These are phyloP conservation scores for Candida multigemmis DNA, from an alignment of 805 yeast genomes.

Conservation along the genomic window DNA sequence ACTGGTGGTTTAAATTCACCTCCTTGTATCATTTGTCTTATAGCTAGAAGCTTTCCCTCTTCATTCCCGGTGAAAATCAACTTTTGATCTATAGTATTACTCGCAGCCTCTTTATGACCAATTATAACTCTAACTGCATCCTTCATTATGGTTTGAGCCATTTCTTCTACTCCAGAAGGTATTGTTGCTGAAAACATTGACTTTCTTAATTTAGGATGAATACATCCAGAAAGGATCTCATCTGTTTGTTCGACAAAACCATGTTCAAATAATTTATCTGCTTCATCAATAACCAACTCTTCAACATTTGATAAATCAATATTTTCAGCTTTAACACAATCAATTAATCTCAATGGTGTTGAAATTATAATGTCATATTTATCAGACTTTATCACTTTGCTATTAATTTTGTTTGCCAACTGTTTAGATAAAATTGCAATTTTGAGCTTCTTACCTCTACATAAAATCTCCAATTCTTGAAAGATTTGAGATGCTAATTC, in stretches of 20 bases:
- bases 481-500: conserved; percentile 86
- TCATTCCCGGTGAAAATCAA: conserved; percentile 85
- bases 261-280: conserved; percentile 84
- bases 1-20: conserved; percentile 92
- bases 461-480: conserved; percentile 53
- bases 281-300: conserved; percentile 85
- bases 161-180: conserved; percentile 85
- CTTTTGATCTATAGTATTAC: conserved; percentile 71
- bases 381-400: conserved; percentile 46
- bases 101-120: conserved; percentile 93
- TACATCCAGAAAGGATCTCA: conserved; percentile 57
- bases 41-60: conserved; percentile 88
- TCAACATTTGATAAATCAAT: conserved; percentile 60
- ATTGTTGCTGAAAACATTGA: conserved; percentile 93
- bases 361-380: conserved; percentile 76
- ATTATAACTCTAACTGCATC: conserved; percentile 81
- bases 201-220: conserved; percentile 45
- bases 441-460: conserved; percentile 47
- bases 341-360: conserved; percentile 85
- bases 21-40: conserved; percentile 75
- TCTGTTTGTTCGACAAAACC: conserved; percentile 90
- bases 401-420: conserved; percentile 56
- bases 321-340: conserved; percentile 54
- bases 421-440: conserved; percentile 65
- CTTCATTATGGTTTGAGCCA: conserved; percentile 77